phyloP scores from a whole-genome alignment of 805 yeast genomes.

The Metschnikowia lachancei region DNA sequence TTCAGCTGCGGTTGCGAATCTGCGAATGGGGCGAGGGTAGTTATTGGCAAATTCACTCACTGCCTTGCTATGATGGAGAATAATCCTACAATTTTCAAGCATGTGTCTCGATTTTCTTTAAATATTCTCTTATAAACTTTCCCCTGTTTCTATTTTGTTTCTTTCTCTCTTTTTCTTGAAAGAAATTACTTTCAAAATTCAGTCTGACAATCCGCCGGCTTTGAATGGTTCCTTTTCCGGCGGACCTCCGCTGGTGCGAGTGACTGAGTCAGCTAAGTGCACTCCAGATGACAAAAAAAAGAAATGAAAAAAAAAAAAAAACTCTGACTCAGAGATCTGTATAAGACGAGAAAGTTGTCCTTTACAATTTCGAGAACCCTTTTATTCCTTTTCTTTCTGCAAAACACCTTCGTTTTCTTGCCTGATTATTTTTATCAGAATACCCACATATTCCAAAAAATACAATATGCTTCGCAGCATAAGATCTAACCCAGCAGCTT shows the following conservation, averaged over 20 bases:
- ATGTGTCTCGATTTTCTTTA: not conserved
- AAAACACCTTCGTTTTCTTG: not conserved
- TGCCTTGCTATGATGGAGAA: no score
- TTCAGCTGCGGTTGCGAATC: not conserved
- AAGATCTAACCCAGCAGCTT: constrained; percentile 14
- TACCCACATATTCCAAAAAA: not conserved
- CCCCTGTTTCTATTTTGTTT: not conserved
- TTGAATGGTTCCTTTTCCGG: not conserved
- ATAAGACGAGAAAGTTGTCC: constrained; percentile 2
- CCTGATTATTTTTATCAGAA: not conserved
- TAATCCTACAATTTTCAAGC: no score
- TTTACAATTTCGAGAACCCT: not conserved
- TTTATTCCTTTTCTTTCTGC: not conserved
- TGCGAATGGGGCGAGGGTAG: no score
- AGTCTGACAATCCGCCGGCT: not conserved
- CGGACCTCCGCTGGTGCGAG: constrained; percentile 12
- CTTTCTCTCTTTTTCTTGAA: not conserved
- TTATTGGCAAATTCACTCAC: no score
- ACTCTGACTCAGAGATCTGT: constrained; percentile 10
- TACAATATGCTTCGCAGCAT: constrained; percentile 18
- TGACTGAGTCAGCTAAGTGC: not conserved
- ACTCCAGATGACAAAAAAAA: constrained; percentile 6
- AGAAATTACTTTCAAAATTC: no score
- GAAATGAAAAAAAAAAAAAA: constrained; percentile 8
- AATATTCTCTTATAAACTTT: not conserved